Percentiles rank a stretch among this genome's conserved stretches.
These are phyloP conservation scores for Lepidium aucheri DNA, from an alignment of 345 rosid genomes.

Conservation along the genomic window DNA sequence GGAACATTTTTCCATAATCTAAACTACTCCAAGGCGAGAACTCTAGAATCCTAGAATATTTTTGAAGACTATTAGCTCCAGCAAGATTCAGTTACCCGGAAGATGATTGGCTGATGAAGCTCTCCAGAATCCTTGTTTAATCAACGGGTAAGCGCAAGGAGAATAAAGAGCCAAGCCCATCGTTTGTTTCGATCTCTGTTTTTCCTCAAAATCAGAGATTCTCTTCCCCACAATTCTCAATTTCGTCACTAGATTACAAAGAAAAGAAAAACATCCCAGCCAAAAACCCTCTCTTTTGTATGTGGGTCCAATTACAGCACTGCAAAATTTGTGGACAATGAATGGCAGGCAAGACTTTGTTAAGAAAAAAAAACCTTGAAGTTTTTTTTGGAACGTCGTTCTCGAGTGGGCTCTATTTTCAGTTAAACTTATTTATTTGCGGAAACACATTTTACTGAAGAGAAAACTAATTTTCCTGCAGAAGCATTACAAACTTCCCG, in stretches of 20 bases:
- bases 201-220: background rate
- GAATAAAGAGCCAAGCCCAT: constrained; percentile 31
- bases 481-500: constrained; percentile 15
- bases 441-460: background rate
- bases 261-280: background rate
- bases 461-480: background rate
- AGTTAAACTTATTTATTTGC: background rate
- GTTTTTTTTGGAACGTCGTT: background rate
- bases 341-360: background rate
- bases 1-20: too few species aligned
- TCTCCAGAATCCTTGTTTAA: constrained; percentile 10
- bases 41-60: background rate
- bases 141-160: constrained; percentile 16
- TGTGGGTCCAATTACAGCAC: constrained; percentile 10
- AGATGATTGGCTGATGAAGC: background rate
- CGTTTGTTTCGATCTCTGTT: background rate
- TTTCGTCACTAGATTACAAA: background rate
- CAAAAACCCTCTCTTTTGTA: background rate
- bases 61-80: too few species aligned
- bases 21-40: background rate
- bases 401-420: background rate
- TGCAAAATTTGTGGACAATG: constrained; percentile 12
- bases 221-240: background rate
- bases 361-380: background rate
- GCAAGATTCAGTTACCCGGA: constrained; percentile 30